phyloP scores from a whole-genome alignment of 768 basidiomycete species.

The Leucocoprinus leucothites region DNA sequence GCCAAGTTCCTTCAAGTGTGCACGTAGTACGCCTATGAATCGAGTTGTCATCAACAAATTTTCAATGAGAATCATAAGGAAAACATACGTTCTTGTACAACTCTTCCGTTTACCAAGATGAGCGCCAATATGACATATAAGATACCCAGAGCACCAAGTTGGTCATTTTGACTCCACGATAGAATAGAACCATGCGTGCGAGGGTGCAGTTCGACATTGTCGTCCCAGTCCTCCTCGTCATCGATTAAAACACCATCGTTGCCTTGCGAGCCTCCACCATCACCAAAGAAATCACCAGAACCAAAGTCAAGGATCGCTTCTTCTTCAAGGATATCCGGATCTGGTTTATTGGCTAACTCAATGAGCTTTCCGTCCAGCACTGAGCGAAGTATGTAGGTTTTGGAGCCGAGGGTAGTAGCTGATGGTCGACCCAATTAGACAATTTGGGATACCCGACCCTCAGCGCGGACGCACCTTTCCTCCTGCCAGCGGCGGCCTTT shows the following conservation, averaged over 20 bases:
- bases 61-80: neutral
- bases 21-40: constrained; percentile 64
- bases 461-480: constrained; percentile 47
- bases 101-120: constrained; percentile 77
- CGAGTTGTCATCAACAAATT: neutral
- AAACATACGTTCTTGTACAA: constrained; percentile 68
- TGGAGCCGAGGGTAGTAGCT: constrained; percentile 62
- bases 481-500: constrained; percentile 57
- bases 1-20: constrained; percentile 65
- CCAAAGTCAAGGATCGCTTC: constrained; percentile 42
- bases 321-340: constrained; percentile 50
- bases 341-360: constrained; percentile 52
- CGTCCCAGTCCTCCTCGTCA: constrained; percentile 37
- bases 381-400: constrained; percentile 84
- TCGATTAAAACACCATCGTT: constrained; percentile 4
- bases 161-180: constrained; percentile 66
- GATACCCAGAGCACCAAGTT: constrained; percentile 69
- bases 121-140: constrained; percentile 80
- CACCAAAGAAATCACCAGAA: constrained; percentile 34
- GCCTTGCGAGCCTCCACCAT: constrained; percentile 34
- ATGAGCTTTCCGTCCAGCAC: constrained; percentile 60
- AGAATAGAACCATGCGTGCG: constrained; percentile 66
- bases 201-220: constrained; percentile 35
- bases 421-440: neutral
- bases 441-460: neutral